Conservation (phyloP, 306 rosid species). For the Medicago lupulina region DNA sequence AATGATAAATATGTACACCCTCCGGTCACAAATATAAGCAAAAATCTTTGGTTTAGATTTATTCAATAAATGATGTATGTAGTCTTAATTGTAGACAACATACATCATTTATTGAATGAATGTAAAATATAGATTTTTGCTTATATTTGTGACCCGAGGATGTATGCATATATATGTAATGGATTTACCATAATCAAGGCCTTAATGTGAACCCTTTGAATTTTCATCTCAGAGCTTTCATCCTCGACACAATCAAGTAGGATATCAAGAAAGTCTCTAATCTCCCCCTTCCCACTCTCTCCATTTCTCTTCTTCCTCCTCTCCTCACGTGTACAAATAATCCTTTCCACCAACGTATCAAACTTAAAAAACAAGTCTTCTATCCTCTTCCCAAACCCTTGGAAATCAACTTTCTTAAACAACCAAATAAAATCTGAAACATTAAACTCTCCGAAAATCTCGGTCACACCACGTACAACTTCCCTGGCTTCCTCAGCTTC, state of each 20-base stretch:
- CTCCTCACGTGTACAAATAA: conserved; percentile 47
- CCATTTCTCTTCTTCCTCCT: conserved; percentile 34
- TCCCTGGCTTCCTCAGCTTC: conserved; percentile 36
- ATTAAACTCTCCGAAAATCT: conserved; percentile 51
- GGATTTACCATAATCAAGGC: conserved; percentile 43
- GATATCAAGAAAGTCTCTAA: conserved; percentile 39
- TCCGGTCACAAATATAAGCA: too few species aligned
- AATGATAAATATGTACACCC: not conserved
- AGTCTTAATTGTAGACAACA: too few species aligned
- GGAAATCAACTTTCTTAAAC: conserved; percentile 43
- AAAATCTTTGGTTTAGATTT: too few species aligned
- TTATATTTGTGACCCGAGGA: too few species aligned
- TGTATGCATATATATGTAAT: not conserved
- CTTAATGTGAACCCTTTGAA: conserved; percentile 47
- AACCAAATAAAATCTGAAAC: conserved; percentile 47
- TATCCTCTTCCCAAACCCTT: conserved; percentile 46
- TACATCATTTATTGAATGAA: too few species aligned
- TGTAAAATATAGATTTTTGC: too few species aligned
- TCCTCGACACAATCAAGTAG: conserved; percentile 47
- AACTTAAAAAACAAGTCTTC: conserved; percentile 37
- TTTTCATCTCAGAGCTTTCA: conserved; percentile 46
- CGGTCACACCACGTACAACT: conserved; percentile 40
- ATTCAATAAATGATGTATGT: too few species aligned
- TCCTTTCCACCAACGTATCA: conserved; percentile 43
- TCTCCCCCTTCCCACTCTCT: not conserved